Percentiles rank a stretch among this genome's conserved stretches.
Conservation (phyloP, 352 stramenopile genomes). For the Phytophthora pisi region DNA sequence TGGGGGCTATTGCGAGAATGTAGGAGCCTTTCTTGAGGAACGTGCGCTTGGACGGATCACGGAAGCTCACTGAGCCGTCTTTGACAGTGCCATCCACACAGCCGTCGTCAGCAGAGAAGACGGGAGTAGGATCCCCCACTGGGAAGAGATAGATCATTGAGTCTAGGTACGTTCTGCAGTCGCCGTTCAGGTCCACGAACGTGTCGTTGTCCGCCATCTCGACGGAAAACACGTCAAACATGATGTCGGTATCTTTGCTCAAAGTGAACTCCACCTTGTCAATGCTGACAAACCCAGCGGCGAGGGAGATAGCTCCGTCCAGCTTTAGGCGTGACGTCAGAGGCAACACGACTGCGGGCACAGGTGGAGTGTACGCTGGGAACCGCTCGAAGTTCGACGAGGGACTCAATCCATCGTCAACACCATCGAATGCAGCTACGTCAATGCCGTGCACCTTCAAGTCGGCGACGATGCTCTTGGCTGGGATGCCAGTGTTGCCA, state of each 20-base stretch:
- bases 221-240: constrained; percentile 58
- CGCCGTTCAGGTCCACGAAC: constrained; percentile 63
- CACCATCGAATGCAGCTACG: constrained; percentile 37
- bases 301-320: constrained; percentile 36
- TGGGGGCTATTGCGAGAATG: constrained; percentile 42
- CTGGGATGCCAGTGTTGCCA: constrained; percentile 61
- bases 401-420: constrained; percentile 30
- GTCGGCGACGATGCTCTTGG: constrained; percentile 46
- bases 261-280: constrained; percentile 63
- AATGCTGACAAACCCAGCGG: constrained; percentile 39
- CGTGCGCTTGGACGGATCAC: constrained; percentile 49
- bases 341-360: constrained; percentile 1
- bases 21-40: constrained; percentile 55
- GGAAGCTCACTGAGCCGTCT: constrained; percentile 53
- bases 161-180: constrained; percentile 66
- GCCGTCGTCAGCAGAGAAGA: constrained; percentile 46
- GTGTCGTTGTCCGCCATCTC: constrained; percentile 58
- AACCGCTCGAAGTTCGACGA: constrained; percentile 40
- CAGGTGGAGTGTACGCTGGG: constrained; percentile 39
- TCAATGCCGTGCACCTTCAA: constrained; percentile 32
- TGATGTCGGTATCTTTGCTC: constrained; percentile 36
- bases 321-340: constrained; percentile 26
- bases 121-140: constrained; percentile 24
- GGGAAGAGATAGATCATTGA: constrained; percentile 59
- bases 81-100: constrained; percentile 16